These are phyloP conservation scores for Cymbopogon flexuosus DNA, from an alignment of 202 grass and related monocot species.

Conservation along the genomic window DNA sequence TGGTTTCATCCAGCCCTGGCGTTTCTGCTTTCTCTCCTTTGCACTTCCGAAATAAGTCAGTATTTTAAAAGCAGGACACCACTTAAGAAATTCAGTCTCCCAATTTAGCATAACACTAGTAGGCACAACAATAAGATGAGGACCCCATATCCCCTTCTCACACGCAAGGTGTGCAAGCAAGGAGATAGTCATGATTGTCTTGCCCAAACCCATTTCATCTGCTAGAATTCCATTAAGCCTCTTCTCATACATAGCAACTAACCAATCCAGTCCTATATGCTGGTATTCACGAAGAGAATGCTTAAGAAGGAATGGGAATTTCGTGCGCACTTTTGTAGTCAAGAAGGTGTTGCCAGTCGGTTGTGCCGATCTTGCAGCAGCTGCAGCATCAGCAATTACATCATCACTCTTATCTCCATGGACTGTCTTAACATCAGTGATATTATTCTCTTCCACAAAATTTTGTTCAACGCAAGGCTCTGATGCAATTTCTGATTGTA, in stretches of 20 bases:
- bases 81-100: constrained; percentile 99
- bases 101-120: constrained; percentile 99
- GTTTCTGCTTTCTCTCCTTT: constrained; percentile 97
- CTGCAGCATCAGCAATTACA: constrained; percentile 90
- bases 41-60: constrained; percentile 97
- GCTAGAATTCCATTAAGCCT: constrained; percentile 98
- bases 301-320: constrained; percentile 97
- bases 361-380: constrained; percentile 95
- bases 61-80: constrained; percentile 99
- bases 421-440: constrained; percentile 37
- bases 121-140: constrained; percentile 95
- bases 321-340: constrained; percentile 89
- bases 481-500: constrained; percentile 24
- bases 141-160: constrained; percentile 99
- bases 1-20: constrained; percentile 95
- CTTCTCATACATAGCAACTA: constrained; percentile 97
- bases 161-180: constrained; percentile 92
- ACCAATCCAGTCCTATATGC: constrained; percentile 98
- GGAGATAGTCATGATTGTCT: constrained; percentile 99
- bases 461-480: constrained; percentile 25
- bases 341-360: constrained; percentile 96
- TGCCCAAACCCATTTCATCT: constrained; percentile 98
- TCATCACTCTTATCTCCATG: constrained; percentile 53
- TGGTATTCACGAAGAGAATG: constrained; percentile 97
- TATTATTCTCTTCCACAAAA: constrained; percentile 43